Evolutionary conservation across 2,329 filamentous ascomycete genomes (phyloP).

Genomic region (Pseudogymnoascus sp.): DNA sequence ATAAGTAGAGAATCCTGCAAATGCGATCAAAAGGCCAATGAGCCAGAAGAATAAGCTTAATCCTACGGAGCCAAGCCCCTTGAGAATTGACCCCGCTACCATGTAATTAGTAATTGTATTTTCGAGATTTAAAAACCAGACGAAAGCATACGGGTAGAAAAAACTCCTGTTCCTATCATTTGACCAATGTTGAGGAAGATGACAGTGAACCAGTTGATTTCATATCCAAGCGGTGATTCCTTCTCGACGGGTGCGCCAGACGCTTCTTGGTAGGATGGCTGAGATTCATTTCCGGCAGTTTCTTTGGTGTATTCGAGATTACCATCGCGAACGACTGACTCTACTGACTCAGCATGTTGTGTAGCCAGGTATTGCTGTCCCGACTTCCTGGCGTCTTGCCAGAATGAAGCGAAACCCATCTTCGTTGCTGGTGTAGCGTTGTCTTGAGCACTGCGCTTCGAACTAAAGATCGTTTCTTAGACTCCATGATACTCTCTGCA

Average conservation of each 20-base stretch:
- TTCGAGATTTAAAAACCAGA: background rate
- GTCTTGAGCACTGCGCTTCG: background rate
- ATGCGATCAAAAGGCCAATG: conserved; percentile 51
- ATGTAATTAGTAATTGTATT: background rate
- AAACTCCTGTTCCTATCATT: conserved; percentile 58
- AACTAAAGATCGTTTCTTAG: background rate
- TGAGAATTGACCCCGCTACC: conserved; percentile 49
- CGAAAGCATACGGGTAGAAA: conserved; percentile 49
- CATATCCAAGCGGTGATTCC: conserved; percentile 50
- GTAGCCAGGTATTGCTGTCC: conserved; percentile 5
- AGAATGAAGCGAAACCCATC: conserved; percentile 5
- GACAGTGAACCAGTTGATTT: conserved; percentile 47
- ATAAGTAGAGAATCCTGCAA: conserved; percentile 49
- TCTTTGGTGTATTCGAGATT: conserved; percentile 18
- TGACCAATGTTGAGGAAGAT: conserved; percentile 53
- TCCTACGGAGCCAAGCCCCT: conserved; percentile 53
- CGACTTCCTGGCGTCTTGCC: conserved; percentile 4
- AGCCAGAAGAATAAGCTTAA: conserved; percentile 57
- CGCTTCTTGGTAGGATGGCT: conserved; percentile 49
- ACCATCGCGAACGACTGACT: conserved; percentile 12
- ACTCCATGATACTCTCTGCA: background rate
- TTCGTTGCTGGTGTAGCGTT: background rate
- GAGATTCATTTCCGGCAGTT: conserved; percentile 38
- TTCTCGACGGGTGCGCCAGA: conserved; percentile 53
- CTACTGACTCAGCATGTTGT: background rate